A percentile compares a stretch with the other conserved stretches of the same genome.
Conservation (phyloP, 352 stramenopile species). For the Globisporangium nagaii region DNA sequence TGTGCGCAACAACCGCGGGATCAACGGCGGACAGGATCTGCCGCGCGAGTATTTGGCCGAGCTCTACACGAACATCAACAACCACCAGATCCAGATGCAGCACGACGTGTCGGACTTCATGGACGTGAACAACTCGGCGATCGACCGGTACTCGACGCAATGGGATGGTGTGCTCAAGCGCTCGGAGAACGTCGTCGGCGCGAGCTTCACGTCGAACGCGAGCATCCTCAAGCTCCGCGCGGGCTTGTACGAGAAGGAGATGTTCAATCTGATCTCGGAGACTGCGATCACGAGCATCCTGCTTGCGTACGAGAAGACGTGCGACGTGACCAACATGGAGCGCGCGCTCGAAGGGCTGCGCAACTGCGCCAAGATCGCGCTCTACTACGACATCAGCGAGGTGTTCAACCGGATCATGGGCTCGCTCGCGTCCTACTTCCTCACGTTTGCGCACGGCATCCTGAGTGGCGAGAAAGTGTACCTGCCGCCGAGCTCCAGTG, state of each 20-base stretch:
- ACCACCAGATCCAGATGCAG: constrained; percentile 88
- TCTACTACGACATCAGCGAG: constrained; percentile 79
- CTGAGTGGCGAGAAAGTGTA: constrained; percentile 83
- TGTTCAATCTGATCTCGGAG: constrained; percentile 83
- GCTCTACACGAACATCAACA: constrained; percentile 77
- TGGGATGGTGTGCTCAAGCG: constrained; percentile 86
- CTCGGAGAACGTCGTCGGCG: constrained; percentile 82
- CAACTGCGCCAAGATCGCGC: constrained; percentile 81
- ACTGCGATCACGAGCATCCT: constrained; percentile 76
- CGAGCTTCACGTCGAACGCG: constrained; percentile 82
- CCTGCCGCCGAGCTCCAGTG: constrained; percentile 38
- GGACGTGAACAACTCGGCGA: constrained; percentile 45
- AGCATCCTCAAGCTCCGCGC: constrained; percentile 82
- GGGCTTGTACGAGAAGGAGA: constrained; percentile 83
- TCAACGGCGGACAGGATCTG: constrained; percentile 77
- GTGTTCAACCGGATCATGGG: constrained; percentile 84
- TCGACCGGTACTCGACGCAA: constrained; percentile 84
- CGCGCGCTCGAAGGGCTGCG: constrained; percentile 71
- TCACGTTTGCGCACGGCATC: constrained; percentile 81
- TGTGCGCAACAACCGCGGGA: constrained; percentile 82
- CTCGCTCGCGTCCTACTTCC: constrained; percentile 72
- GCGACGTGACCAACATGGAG: constrained; percentile 81
- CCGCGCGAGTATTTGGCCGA: constrained; percentile 62
- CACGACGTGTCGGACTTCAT: constrained; percentile 83
- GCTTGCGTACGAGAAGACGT: constrained; percentile 80